phyloP scores from a whole-genome alignment of 352 stramenopile genomes.

The Pilasporangium apinafurcum region DNA sequence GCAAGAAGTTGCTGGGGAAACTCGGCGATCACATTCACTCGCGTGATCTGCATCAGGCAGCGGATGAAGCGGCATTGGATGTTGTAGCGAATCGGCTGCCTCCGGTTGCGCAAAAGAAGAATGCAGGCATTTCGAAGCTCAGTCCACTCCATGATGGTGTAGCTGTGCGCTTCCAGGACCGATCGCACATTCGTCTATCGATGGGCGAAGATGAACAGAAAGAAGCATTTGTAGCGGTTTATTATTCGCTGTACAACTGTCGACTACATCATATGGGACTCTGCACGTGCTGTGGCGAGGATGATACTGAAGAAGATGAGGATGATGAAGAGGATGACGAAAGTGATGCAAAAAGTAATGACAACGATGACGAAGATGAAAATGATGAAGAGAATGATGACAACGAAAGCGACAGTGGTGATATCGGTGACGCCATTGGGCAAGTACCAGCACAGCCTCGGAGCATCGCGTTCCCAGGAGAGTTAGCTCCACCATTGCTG shows the following conservation, averaged over 20 bases:
- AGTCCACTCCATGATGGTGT: conserved; percentile 41
- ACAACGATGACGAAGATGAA: conserved; percentile 14
- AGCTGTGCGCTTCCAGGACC: conserved; percentile 56
- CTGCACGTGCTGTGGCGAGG: conserved; percentile 48
- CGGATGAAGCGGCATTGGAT: conserved; percentile 73
- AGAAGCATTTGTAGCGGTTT: conserved; percentile 56
- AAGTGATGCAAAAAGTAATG: conserved; percentile 12
- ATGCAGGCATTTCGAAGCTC: conserved; percentile 1
- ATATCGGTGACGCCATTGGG: conserved; percentile 20
- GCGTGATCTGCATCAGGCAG: conserved; percentile 57
- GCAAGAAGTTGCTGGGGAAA: conserved; percentile 44
- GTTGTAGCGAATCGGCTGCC: conserved; percentile 71
- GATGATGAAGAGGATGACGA: conserved; percentile 21
- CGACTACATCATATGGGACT: conserved; percentile 77
- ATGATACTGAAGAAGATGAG: conserved; percentile 14
- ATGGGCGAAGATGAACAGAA: conserved; percentile 56
- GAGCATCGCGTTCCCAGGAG: conserved; percentile 59
- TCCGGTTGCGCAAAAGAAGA: conserved; percentile 14
- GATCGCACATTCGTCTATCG: conserved; percentile 59
- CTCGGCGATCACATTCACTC: conserved; percentile 37
- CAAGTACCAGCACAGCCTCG: conserved; percentile 34
- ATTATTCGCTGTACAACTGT: conserved; percentile 75
- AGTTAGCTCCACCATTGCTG: conserved; percentile 50
- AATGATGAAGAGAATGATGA: conserved; percentile 26
- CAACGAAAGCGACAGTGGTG: conserved; percentile 20